Evolutionary conservation across 139 green algal species (phyloP).

Genomic region (Ettlia oleoabundans): DNA sequence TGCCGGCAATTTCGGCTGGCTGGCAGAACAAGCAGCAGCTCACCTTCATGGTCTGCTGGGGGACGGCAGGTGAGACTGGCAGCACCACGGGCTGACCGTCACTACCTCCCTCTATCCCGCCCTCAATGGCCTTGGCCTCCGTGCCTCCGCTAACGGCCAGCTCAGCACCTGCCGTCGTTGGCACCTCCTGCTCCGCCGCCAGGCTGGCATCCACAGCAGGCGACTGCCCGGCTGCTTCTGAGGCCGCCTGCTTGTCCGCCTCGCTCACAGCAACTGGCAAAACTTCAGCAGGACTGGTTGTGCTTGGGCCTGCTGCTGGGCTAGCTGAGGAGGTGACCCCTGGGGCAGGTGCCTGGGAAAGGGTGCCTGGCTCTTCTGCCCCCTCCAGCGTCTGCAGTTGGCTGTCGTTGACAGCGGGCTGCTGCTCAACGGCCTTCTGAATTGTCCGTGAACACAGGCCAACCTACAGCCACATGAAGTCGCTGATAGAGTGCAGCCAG

Average conservation of each 20-base stretch:
- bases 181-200: slow-evolving; percentile 16
- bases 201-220: slow-evolving; percentile 13
- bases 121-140: too few species aligned
- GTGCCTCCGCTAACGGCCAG: too few species aligned
- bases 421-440: neutral
- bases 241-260: neutral
- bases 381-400: slow-evolving; percentile 10
- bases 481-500: too few species aligned
- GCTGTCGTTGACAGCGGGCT: neutral
- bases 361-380: neutral
- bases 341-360: too few species aligned
- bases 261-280: neutral
- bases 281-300: neutral
- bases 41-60: neutral
- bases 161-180: neutral
- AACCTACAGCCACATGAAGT: too few species aligned
- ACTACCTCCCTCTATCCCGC: too few species aligned
- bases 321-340: neutral
- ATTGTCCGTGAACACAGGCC: neutral
- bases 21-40: neutral
- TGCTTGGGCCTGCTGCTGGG: too few species aligned
- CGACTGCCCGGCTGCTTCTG: neutral
- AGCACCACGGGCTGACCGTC: too few species aligned
- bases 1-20: neutral
- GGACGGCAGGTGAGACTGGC: neutral